Evolutionary conservation across 2,329 filamentous ascomycete genomes (phyloP).

Genomic region (Sporothrix sp.): DNA sequence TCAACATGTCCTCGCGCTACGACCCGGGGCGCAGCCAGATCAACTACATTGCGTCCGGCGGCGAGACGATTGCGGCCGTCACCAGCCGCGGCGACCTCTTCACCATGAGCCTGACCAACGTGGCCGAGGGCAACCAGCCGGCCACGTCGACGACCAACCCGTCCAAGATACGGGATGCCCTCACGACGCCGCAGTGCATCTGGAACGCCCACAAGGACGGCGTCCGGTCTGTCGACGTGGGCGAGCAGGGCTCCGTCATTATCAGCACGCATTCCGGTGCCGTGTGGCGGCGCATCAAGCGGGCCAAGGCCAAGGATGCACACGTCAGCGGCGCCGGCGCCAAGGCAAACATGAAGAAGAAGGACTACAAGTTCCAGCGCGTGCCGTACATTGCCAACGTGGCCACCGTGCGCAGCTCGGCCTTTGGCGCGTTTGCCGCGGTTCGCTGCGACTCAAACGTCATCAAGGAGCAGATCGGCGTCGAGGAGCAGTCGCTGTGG

Average conservation of each 20-base stretch:
- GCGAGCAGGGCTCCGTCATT: conserved; percentile 89
- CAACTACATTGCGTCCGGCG: conserved; percentile 68
- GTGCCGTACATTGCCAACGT: conserved; percentile 82
- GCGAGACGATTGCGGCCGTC: conserved; percentile 83
- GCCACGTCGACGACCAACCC: conserved; percentile 82
- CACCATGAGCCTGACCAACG: conserved; percentile 66
- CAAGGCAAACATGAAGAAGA: conserved; percentile 50
- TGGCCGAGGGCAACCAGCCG: conserved; percentile 48
- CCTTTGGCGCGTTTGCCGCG: conserved; percentile 82
- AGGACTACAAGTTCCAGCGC: conserved; percentile 92
- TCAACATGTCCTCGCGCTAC: conserved; percentile 55
- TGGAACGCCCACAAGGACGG: conserved; percentile 87
- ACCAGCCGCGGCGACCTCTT: conserved; percentile 80
- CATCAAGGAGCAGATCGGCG: conserved; percentile 58
- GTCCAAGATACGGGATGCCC: conserved; percentile 73
- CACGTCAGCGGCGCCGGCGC: conserved; percentile 23
- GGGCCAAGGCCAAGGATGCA: conserved; percentile 67
- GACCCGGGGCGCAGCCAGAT: conserved; percentile 56
- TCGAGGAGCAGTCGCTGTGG: conserved; percentile 62
- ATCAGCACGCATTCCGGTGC: conserved; percentile 86
- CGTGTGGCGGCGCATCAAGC: conserved; percentile 81
- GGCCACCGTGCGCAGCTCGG: conserved; percentile 73
- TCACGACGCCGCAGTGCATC: conserved; percentile 69
- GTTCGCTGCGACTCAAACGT: conserved; percentile 77
- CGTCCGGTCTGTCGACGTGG: conserved; percentile 75